Conservation (phyloP, 1,284 basidiomycete species). For the Pterulicium gracile region DNA sequence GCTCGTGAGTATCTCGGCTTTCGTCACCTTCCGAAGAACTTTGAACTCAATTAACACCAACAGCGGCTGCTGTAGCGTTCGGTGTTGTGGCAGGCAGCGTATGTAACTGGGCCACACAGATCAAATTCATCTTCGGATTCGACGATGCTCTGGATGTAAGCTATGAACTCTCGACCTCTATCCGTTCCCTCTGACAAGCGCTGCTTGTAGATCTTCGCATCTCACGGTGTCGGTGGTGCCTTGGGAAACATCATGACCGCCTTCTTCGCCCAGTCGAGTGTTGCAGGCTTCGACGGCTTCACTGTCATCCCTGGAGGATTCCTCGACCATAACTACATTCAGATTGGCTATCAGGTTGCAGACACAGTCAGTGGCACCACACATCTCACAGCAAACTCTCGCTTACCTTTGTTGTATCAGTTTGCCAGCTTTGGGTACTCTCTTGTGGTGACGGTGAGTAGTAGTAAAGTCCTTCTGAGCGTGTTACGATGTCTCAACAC, state of each 20-base stretch:
- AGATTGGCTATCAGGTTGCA: slow-evolving; percentile 84
- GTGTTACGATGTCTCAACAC: not conserved
- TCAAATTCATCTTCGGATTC: slow-evolving; percentile 73
- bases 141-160: slow-evolving; percentile 77
- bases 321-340: slow-evolving; percentile 79
- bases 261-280: slow-evolving; percentile 80
- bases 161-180: slow-evolving; percentile 6
- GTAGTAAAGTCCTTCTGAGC: slow-evolving; percentile 17
- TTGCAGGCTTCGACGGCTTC: slow-evolving; percentile 78
- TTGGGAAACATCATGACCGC: slow-evolving; percentile 82
- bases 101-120: slow-evolving; percentile 91
- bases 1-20: slow-evolving; percentile 35
- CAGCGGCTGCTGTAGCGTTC: slow-evolving; percentile 74
- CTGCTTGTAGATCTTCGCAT: slow-evolving; percentile 66
- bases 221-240: slow-evolving; percentile 82
- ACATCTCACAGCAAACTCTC: not conserved
- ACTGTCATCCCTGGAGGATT: slow-evolving; percentile 76
- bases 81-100: slow-evolving; percentile 77
- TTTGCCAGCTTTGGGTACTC: slow-evolving; percentile 67
- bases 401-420: not conserved
- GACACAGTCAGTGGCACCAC: slow-evolving; percentile 39
- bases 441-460: slow-evolving; percentile 62
- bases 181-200: slow-evolving; percentile 4
- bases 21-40: slow-evolving; percentile 7
- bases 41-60: not conserved